phyloP scores from a whole-genome alignment of 179 eudicot genomes.

The Nepenthes alata region DNA sequence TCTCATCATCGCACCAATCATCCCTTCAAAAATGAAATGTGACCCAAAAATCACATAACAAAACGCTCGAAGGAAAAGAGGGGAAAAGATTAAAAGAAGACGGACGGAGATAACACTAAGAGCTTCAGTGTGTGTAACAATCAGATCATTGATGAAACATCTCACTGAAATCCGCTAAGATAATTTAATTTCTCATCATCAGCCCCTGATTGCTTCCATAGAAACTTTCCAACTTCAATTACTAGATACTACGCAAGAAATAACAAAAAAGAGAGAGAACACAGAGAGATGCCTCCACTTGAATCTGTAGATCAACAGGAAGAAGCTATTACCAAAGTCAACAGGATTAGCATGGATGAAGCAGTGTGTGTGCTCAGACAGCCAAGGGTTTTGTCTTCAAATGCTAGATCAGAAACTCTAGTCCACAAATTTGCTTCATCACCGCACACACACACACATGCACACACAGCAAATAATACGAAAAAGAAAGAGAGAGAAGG shows the following conservation, averaged over 20 bases:
- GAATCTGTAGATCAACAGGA: neutral
- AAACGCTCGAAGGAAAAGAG: neutral
- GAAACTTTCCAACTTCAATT: neutral
- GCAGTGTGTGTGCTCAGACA: conserved; percentile 37
- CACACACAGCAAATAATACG: neutral
- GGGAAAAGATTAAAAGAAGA: neutral
- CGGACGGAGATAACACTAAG: neutral
- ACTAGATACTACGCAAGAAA: neutral
- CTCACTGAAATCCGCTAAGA: conserved; percentile 99
- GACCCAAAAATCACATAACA: neutral
- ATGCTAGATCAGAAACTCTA: conserved; percentile 53
- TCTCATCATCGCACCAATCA: conserved; percentile 39
- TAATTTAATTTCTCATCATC: conserved; percentile 46
- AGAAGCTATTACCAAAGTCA: neutral
- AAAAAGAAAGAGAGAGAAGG: neutral
- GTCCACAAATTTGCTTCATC: conserved; percentile 31
- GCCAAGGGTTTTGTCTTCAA: conserved; percentile 62
- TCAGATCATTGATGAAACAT: conserved; percentile 55
- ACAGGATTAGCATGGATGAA: neutral
- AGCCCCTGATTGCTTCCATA: conserved; percentile 12
- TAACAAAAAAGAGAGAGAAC: no score
- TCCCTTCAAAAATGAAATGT: neutral
- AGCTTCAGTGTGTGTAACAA: conserved; percentile 93
- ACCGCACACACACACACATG: conserved; percentile 19
- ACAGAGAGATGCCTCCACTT: neutral